A percentile compares a stretch with the other conserved stretches of the same genome.
These are phyloP conservation scores for Gastrodia elata DNA, from an alignment of 106 monocot genomes.

Conservation along the genomic window DNA sequence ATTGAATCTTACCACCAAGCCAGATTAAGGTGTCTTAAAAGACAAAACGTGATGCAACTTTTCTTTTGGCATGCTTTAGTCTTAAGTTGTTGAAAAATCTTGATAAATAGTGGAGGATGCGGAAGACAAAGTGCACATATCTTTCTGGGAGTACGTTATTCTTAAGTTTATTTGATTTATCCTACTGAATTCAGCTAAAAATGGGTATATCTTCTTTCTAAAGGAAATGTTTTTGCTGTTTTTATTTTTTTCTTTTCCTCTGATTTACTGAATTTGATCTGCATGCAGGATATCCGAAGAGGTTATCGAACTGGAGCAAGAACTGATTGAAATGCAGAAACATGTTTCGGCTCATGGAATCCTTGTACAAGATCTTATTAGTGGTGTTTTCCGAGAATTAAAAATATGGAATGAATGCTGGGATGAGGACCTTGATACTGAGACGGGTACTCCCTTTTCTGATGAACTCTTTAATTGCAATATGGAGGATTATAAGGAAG, in stretches of 20 bases:
- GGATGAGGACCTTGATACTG: slow-evolving; percentile 22
- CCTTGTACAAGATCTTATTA: slow-evolving; percentile 91
- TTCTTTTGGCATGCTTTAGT: no score
- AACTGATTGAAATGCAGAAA: slow-evolving; percentile 82
- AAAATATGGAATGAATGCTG: slow-evolving; percentile 64
- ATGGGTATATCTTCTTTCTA: not conserved
- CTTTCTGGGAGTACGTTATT: no score
- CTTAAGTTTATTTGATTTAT: no score
- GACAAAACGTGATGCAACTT: no score
- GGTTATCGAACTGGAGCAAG: slow-evolving; percentile 88
- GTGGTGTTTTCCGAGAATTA: slow-evolving; percentile 75
- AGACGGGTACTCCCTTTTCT: slow-evolving; percentile 30
- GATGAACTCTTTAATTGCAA: slow-evolving; percentile 27
- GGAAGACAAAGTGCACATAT: no score
- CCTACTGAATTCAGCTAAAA: no score
- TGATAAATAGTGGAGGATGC: no score
- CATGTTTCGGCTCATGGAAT: slow-evolving; percentile 89
- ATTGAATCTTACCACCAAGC: no score
- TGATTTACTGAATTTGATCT: slow-evolving; percentile 6
- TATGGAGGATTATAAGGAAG: slow-evolving; percentile 34
- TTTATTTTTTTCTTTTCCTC: not conserved
- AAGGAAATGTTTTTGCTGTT: not conserved
- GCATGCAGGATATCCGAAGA: slow-evolving; percentile 84
- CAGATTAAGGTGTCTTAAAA: no score
- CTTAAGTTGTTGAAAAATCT: no score